Base-by-base conservation (phyloP, 2,329 filamentous ascomycete genomes). In the Berkeleyomyces basicola region DNA sequence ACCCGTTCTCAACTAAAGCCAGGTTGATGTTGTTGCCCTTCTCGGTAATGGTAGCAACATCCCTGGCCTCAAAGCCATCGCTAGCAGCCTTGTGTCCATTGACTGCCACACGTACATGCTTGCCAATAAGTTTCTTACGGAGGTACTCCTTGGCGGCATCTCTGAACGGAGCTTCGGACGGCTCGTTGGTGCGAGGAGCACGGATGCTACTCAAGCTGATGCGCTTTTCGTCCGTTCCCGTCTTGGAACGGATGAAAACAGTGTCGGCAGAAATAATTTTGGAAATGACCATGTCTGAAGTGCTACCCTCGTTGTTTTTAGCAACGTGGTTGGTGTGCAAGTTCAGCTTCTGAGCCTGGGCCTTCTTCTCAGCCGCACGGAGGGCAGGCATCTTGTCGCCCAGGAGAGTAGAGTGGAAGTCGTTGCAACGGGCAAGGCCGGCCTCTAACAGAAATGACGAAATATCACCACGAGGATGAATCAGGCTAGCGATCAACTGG, bases 121-220 rank as follows among this genome's bases (percentile, higher is more conserved):
- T 99, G 65, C 91, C 93, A 70, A 99, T 99, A 40, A 96, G 74
- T 73, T 86, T 90, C 79, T 96, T 96, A 62, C 93, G 85, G 67
- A 97, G 74, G 71, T 92, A 97, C 72, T 99, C 93, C 78, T 99
- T 99, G 40, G 93, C 92, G 71, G 96, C 92, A 10, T 93, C 87
- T 67, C 84, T 82, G 78, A 92, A 99, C 0, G 90, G 90, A 47
- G 88, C 82, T 74, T 97, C 92, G 63, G 89, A 86, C 23, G 88
- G 82, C 72, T 97, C 92, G 58, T 84, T 86, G 2, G 87, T 82
- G 70, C 95, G 91, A n/a, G 93, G 93, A 63, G 93, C 92, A 66
- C 93, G 86, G 65, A 97, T 82, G 72, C 92, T 97, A 78, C 90
- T 96, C 64, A 99, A 78, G 72, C 86, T 95, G 72, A 97, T 85